These are phyloP conservation scores for Cordyceps fumosorosea DNA, from an alignment of 2,329 filamentous ascomycete species.

Conservation along the genomic window DNA sequence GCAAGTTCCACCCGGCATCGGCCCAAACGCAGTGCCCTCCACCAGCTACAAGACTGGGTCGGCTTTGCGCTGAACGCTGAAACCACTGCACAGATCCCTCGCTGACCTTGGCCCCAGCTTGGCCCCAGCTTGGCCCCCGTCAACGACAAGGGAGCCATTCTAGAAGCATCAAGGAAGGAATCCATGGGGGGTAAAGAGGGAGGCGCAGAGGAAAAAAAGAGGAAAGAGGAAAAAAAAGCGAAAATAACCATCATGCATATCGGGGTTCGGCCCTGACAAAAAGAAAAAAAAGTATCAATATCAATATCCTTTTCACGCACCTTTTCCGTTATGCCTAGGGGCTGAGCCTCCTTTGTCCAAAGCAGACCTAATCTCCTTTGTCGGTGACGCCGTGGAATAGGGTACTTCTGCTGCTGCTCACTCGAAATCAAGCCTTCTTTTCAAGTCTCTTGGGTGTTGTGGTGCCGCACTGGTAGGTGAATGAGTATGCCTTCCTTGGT, in stretches of 20 bases:
- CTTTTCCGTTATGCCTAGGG: neutral
- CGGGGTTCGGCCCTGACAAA: neutral
- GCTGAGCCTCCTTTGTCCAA: neutral
- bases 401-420: neutral
- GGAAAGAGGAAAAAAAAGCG: neutral
- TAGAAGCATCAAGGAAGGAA: slow-evolving; percentile 5
- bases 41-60: neutral
- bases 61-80: neutral
- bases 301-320: neutral
- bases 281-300: neutral
- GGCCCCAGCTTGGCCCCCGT: too few relatives aligned
- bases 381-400: neutral
- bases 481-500: neutral
- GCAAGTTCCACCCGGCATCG: neutral
- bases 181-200: neutral
- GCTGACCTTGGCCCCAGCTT: neutral
- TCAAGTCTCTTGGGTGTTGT: neutral
- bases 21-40: neutral
- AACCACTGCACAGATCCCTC: slow-evolving; percentile 3
- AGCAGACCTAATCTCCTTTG: neutral
- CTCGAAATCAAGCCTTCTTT: neutral
- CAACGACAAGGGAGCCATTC: neutral
- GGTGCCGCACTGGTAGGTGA: neutral
- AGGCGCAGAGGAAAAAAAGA: neutral
- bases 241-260: neutral